phyloP scores from a whole-genome alignment of 1,139 yeast species.

The Pneumocystis murina region DNA sequence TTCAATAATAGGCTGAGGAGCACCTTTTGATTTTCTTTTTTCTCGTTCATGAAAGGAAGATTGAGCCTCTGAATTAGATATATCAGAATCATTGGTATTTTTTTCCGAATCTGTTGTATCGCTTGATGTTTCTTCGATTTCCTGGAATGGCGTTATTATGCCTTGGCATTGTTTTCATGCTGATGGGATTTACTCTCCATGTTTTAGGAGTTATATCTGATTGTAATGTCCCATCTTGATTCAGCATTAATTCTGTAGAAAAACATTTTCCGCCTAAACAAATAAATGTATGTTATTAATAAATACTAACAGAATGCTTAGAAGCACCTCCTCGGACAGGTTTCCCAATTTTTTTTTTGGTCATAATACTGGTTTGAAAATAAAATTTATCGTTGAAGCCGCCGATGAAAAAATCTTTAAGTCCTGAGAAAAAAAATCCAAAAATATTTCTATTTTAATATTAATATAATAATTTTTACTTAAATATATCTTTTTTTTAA shows the following conservation, averaged over 20 bases:
- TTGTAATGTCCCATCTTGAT: not conserved
- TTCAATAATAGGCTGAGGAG: slow-evolving; percentile 2
- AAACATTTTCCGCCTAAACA: not conserved
- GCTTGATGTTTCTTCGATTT: not conserved
- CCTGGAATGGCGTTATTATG: not conserved
- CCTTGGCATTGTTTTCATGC: not conserved
- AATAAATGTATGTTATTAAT: not conserved
- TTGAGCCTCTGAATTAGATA: not conserved
- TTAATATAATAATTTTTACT: not conserved
- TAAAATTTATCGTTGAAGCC: no score
- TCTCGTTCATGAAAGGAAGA: not conserved
- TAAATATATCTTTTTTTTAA: not conserved
- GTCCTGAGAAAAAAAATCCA: not conserved
- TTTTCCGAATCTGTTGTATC: not conserved
- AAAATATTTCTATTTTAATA: not conserved
- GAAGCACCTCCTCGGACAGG: not conserved
- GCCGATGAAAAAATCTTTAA: not conserved
- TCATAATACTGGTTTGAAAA: not conserved
- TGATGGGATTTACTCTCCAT: not conserved
- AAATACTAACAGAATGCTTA: not conserved
- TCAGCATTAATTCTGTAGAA: not conserved
- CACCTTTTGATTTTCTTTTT: not conserved
- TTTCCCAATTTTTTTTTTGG: not conserved
- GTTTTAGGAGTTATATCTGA: not conserved
- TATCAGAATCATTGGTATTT: not conserved